A percentile compares a stretch with the other conserved stretches of the same genome.
These are phyloP conservation scores for Fonsecaea nubica DNA, from an alignment of 2,329 filamentous ascomycete species.

Conservation along the genomic window DNA sequence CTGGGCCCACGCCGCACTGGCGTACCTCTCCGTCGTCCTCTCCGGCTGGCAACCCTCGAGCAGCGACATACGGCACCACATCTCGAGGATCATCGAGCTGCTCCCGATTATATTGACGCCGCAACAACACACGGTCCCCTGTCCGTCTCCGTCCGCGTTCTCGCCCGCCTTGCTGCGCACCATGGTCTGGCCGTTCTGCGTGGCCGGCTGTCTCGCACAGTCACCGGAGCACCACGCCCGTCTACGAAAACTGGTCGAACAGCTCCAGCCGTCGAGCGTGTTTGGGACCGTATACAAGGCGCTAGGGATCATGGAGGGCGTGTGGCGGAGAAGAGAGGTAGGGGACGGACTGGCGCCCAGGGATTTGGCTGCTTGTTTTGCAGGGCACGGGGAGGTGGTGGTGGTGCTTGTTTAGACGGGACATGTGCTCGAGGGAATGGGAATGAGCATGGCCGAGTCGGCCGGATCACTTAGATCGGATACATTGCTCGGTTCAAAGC, in stretches of 20 bases:
- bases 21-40: conserved; percentile 22
- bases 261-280: conserved; percentile 35
- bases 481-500: too few species aligned
- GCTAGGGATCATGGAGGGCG: conserved; percentile 48
- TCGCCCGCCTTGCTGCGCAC: conserved; percentile 41
- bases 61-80: conserved; percentile 18
- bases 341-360: neutral
- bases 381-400: neutral
- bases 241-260: conserved; percentile 40
- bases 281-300: conserved; percentile 43
- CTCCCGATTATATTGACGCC: conserved; percentile 7
- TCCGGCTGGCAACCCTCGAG: conserved; percentile 25
- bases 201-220: conserved; percentile 42
- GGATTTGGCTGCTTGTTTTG: neutral
- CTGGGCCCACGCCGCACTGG: conserved; percentile 24
- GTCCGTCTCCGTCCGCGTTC: neutral
- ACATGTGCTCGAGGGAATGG: neutral
- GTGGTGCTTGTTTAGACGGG: neutral
- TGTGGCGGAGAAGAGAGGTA: conserved; percentile 41
- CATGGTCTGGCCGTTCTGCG: conserved; percentile 46
- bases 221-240: conserved; percentile 29
- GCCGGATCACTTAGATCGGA: too few species aligned
- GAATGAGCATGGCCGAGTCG: too few species aligned
- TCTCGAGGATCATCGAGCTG: conserved; percentile 10
- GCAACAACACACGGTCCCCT: too few species aligned